These are phyloP conservation scores for Chionographis japonica DNA, from an alignment of 106 monocot genomes.

Conservation along the genomic window DNA sequence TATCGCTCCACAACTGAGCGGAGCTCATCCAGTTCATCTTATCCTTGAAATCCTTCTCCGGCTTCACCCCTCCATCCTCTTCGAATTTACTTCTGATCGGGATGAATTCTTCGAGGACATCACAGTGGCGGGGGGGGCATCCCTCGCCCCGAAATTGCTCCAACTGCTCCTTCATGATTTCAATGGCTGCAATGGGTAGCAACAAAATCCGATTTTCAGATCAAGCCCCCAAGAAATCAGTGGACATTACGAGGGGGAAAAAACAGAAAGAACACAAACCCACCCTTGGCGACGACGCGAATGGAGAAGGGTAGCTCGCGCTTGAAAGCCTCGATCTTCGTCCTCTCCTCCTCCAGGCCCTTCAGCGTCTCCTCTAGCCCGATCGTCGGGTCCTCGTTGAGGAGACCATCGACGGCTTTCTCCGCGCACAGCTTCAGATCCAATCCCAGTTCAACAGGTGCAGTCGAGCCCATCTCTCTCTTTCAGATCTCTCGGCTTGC, in stretches of 20 bases:
- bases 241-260: not conserved
- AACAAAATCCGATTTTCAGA: not conserved
- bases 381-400: constrained; percentile 10
- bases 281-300: constrained; percentile 33
- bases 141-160: constrained; percentile 27
- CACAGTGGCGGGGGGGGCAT: not conserved
- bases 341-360: constrained; percentile 59
- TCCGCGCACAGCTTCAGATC: constrained; percentile 41
- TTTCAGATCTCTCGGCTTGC: not conserved
- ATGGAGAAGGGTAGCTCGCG: constrained; percentile 75
- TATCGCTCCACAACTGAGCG: constrained; percentile 77
- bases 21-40: constrained; percentile 93
- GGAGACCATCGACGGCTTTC: constrained; percentile 11
- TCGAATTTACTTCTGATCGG: constrained; percentile 34
- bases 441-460: constrained; percentile 34
- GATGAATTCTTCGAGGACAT: constrained; percentile 44
- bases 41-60: constrained; percentile 38
- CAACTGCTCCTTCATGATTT: constrained; percentile 37
- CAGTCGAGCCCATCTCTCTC: constrained; percentile 19
- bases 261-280: not conserved
- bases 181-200: constrained; percentile 39
- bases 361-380: constrained; percentile 39
- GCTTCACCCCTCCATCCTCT: constrained; percentile 26
- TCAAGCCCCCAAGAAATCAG: not conserved
- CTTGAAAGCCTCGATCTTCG: constrained; percentile 76